A percentile compares a stretch with the other conserved stretches of the same genome.
Evolutionary conservation across 2,329 filamentous ascomycete species (phyloP).

Genomic region (Amauroascus verrucosus): DNA sequence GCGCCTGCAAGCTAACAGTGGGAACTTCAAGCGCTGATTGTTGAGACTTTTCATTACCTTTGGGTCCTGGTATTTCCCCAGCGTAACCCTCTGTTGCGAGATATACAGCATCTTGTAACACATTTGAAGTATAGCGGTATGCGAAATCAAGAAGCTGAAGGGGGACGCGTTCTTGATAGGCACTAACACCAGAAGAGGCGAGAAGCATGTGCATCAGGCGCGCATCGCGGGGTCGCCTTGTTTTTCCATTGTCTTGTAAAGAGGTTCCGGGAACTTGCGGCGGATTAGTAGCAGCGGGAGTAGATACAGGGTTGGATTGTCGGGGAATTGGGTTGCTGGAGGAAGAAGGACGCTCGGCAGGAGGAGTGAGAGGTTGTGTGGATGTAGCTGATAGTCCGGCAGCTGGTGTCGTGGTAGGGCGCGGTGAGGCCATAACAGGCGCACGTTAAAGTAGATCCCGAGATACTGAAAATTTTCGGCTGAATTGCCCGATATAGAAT

Average conservation of each 20-base stretch:
- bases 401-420: slow-evolving; percentile 15
- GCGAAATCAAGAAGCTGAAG: slow-evolving; percentile 45
- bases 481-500: background rate
- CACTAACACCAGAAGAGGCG: slow-evolving; percentile 39
- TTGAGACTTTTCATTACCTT: slow-evolving; percentile 26
- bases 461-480: background rate
- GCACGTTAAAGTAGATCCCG: background rate
- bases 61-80: slow-evolving; percentile 26
- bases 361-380: slow-evolving; percentile 36
- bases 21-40: slow-evolving; percentile 36
- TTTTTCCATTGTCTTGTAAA: slow-evolving; percentile 38
- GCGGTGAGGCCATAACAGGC: slow-evolving; percentile 13
- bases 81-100: slow-evolving; percentile 43
- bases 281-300: slow-evolving; percentile 21
- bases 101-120: slow-evolving; percentile 44
- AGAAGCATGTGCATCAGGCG: slow-evolving; percentile 44
- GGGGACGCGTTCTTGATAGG: slow-evolving; percentile 45
- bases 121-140: slow-evolving; percentile 45
- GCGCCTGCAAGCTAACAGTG: slow-evolving; percentile 46
- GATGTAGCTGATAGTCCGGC: slow-evolving; percentile 19
- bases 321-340: slow-evolving; percentile 18
- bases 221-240: slow-evolving; percentile 40
- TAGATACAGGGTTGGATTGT: slow-evolving; percentile 13
- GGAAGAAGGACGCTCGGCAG: slow-evolving; percentile 30
- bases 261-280: slow-evolving; percentile 36